Evolutionary conservation across 1,139 yeast genomes (phyloP).

Genomic region (Blastobotrys arbuscula): DNA sequence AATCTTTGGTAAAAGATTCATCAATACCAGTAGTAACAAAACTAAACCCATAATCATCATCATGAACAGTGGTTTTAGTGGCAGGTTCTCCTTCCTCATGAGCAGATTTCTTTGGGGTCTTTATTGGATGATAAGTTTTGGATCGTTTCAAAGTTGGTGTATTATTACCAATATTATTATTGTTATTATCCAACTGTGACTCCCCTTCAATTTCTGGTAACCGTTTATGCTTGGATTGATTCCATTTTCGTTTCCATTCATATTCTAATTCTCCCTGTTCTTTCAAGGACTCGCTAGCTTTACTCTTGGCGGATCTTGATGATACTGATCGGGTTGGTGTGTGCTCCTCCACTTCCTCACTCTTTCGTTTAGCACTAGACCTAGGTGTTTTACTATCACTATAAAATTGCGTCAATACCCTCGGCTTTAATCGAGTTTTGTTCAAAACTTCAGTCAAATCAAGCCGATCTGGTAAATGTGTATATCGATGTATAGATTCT

Average conservation of each 20-base stretch:
- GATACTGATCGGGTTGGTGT: slow-evolving; percentile 4
- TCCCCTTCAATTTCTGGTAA: neutral
- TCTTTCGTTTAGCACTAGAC: neutral
- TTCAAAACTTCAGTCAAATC: slow-evolving; percentile 47
- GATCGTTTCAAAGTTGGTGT: neutral
- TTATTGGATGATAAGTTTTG: neutral
- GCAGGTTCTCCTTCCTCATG: slow-evolving; percentile 3
- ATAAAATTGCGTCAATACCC: slow-evolving; percentile 42
- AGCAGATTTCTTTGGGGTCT: neutral
- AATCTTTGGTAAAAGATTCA: slow-evolving; percentile 5
- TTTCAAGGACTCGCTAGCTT: slow-evolving; percentile 7
- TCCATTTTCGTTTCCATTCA: neutral
- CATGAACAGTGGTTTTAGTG: no score
- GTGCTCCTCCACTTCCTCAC: neutral
- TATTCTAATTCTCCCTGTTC: slow-evolving; percentile 2
- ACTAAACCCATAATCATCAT: no score
- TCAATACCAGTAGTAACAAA: slow-evolving; percentile 24
- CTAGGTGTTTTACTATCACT: slow-evolving; percentile 18
- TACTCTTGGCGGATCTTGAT: slow-evolving; percentile 9
- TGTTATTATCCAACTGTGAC: neutral
- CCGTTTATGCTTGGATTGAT: neutral
- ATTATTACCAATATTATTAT: neutral
- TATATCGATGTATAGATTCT: slow-evolving; percentile 41
- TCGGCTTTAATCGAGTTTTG: slow-evolving; percentile 42
- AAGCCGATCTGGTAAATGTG: slow-evolving; percentile 41